Evolutionary conservation across 371 early-diverging fungal species (phyloP).

Genomic region (Lichtheimia ramosa): DNA sequence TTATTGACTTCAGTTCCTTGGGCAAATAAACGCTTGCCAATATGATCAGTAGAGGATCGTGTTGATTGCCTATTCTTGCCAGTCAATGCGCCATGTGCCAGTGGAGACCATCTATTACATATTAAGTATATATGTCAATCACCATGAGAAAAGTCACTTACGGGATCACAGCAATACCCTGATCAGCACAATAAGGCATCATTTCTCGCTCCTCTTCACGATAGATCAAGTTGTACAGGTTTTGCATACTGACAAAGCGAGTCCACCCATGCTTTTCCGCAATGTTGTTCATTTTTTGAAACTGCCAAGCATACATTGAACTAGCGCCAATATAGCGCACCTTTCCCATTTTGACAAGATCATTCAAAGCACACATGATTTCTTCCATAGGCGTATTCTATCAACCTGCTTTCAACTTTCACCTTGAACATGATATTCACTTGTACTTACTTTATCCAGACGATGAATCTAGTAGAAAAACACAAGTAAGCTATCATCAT

Average conservation of each 20-base stretch:
- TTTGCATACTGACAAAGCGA: conserved; percentile 52
- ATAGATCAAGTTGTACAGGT: conserved; percentile 53
- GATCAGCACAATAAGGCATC: conserved; percentile 47
- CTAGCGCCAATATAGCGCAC: conserved; percentile 47
- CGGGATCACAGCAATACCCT: conserved; percentile 45
- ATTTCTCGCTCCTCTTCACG: conserved; percentile 67
- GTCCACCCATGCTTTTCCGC: conserved; percentile 57
- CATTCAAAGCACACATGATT: conserved; percentile 58
- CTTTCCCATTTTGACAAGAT: conserved; percentile 50
- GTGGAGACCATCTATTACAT: conserved; percentile 42
- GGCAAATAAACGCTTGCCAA: conserved; percentile 1
- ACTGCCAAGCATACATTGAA: conserved; percentile 38
- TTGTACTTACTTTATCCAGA: conserved; percentile 23
- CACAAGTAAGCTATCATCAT: no score
- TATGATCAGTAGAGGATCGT: conserved; percentile 12
- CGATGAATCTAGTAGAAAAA: conserved; percentile 53
- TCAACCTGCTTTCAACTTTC: background rate
- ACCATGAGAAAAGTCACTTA: background rate
- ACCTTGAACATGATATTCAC: background rate
- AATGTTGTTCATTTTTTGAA: conserved; percentile 38
- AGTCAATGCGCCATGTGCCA: conserved; percentile 38
- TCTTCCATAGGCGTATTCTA: conserved; percentile 42
- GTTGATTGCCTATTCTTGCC: conserved; percentile 27
- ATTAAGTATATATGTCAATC: background rate
- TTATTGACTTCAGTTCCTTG: conserved; percentile 6